phyloP scores from a whole-genome alignment of 2,329 filamentous ascomycete genomes.

The Leptographium wingfieldii region DNA sequence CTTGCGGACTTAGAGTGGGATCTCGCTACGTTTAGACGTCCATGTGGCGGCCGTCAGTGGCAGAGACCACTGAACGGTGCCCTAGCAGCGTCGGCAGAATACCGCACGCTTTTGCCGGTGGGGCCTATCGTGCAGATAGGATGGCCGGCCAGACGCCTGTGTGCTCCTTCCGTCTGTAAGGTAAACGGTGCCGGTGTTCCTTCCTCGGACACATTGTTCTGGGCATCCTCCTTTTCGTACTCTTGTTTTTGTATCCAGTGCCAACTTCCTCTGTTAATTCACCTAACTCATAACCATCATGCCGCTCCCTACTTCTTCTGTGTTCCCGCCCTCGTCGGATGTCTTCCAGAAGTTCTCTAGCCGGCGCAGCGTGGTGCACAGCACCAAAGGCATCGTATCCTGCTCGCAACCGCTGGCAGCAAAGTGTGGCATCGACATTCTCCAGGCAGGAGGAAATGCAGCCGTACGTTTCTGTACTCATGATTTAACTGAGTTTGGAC shows the following conservation, averaged over 20 bases:
- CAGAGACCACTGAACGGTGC: not conserved
- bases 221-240: not conserved
- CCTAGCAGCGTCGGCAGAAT: not conserved
- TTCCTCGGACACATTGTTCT: not conserved
- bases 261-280: not conserved
- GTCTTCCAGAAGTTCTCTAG: conserved; percentile 51
- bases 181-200: not conserved
- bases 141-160: not conserved
- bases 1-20: not conserved
- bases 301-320: conserved; percentile 33
- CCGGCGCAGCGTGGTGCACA: conserved; percentile 82
- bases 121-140: not conserved
- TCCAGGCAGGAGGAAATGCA: conserved; percentile 78
- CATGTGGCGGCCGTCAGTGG: not conserved
- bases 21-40: too few species aligned
- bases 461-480: conserved; percentile 77
- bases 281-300: conserved; percentile 18
- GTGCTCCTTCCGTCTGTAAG: not conserved
- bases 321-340: conserved; percentile 32
- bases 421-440: conserved; percentile 67
- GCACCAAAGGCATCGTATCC: conserved; percentile 77
- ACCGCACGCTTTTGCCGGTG: not conserved
- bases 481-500: conserved; percentile 75
- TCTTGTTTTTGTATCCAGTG: not conserved
- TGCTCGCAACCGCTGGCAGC: conserved; percentile 80